phyloP scores from a whole-genome alignment of 257 asterid species.

The Capsicum chinense region DNA sequence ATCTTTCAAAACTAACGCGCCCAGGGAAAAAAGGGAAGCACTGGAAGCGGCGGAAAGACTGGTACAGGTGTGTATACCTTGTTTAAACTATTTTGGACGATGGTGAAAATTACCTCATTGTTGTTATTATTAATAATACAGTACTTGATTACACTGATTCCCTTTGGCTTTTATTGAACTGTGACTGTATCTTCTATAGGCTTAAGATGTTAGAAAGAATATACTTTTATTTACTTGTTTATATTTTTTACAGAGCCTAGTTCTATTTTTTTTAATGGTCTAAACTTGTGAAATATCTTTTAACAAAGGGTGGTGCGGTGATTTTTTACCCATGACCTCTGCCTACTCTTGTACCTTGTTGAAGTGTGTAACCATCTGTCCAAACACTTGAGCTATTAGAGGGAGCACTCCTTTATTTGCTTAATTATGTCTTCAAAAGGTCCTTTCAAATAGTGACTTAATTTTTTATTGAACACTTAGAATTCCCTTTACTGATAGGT shows the following conservation, averaged over 20 bases:
- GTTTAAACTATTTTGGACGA: slow-evolving; percentile 22
- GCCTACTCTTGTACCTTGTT: neutral
- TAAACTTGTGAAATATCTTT: neutral
- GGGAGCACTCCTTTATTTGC: neutral
- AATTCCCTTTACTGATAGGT: neutral
- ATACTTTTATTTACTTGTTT: neutral
- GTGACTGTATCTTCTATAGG: neutral
- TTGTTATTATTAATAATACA: neutral
- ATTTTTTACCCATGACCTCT: neutral
- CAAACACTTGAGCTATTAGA: neutral
- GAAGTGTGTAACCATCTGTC: neutral
- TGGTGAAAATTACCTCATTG: slow-evolving; percentile 10
- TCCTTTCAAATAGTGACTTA: neutral
- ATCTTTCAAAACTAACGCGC: slow-evolving; percentile 80
- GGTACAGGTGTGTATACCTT: slow-evolving; percentile 79
- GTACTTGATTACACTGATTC: slow-evolving; percentile 13
- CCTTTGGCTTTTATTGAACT: neutral
- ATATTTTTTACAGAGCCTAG: neutral
- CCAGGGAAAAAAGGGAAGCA: slow-evolving; percentile 71
- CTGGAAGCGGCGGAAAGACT: slow-evolving; percentile 95
- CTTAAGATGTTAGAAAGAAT: neutral
- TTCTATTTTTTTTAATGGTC: neutral
- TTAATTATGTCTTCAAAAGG: neutral
- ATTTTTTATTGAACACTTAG: neutral
- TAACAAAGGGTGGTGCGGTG: neutral